Conservation (phyloP, 2,329 filamentous ascomycete species). For the Penicillium sp. region DNA sequence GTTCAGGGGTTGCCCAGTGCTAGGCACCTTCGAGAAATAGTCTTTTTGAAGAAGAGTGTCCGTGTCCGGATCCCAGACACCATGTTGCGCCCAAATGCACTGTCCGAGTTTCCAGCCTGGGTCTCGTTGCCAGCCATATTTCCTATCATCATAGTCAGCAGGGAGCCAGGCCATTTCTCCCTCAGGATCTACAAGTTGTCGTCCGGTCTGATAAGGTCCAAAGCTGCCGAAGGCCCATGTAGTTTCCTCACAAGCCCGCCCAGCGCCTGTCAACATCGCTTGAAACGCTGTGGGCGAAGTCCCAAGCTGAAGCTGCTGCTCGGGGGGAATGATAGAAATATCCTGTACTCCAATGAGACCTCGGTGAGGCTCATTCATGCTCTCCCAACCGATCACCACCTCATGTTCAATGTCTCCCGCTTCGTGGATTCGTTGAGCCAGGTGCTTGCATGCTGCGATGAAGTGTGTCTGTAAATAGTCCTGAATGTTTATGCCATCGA, state of each 20-base stretch:
- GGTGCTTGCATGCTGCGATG: slow-evolving; percentile 74
- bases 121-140: slow-evolving; percentile 89
- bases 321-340: slow-evolving; percentile 76
- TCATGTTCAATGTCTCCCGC: slow-evolving; percentile 86
- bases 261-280: slow-evolving; percentile 86
- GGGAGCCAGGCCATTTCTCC: slow-evolving; percentile 85
- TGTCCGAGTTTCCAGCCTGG: slow-evolving; percentile 89
- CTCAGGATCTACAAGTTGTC: slow-evolving; percentile 80
- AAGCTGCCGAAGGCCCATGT: slow-evolving; percentile 93
- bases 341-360: slow-evolving; percentile 84
- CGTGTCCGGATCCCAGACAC: slow-evolving; percentile 82
- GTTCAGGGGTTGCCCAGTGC: slow-evolving; percentile 72
- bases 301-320: slow-evolving; percentile 89
- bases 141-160: slow-evolving; percentile 77
- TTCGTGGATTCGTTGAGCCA: slow-evolving; percentile 83
- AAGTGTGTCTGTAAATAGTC: slow-evolving; percentile 92
- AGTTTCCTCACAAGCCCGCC: slow-evolving; percentile 84
- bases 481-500: slow-evolving; percentile 93
- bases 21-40: slow-evolving; percentile 82
- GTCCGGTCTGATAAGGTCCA: slow-evolving; percentile 87
- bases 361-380: slow-evolving; percentile 89
- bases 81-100: slow-evolving; percentile 96
- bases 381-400: slow-evolving; percentile 94
- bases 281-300: slow-evolving; percentile 95
- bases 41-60: slow-evolving; percentile 80